Conservation (phyloP, 306 rosid genomes). For the Cucurbita ficifolia region DNA sequence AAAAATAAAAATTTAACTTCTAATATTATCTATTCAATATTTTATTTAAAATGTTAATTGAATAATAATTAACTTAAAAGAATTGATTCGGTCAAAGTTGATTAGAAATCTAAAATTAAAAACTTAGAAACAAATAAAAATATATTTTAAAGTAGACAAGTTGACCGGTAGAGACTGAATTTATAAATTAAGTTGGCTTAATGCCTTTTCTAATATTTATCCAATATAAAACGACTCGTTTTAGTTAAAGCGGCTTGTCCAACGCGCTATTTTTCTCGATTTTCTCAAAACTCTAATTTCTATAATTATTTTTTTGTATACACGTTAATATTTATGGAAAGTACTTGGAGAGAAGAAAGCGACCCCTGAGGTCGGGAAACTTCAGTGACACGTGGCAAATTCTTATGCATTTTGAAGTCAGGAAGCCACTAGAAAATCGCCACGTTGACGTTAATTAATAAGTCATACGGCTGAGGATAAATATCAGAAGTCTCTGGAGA, state of each 20-base stretch:
- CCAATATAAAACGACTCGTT: background rate
- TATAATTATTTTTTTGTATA: background rate
- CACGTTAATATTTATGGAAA: background rate
- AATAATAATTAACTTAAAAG: too few species aligned
- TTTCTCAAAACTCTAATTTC: background rate
- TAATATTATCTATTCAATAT: too few species aligned
- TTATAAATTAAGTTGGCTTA: too few species aligned
- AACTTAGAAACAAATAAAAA: too few species aligned
- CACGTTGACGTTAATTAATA: conserved; percentile 24
- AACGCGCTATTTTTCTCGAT: background rate
- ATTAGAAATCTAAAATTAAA: too few species aligned
- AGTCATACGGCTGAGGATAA: background rate
- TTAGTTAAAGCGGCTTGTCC: background rate
- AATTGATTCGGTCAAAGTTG: too few species aligned
- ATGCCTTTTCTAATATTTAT: background rate
- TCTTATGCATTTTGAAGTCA: conserved; percentile 10
- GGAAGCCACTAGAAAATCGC: conserved; percentile 22
- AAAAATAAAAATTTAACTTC: too few species aligned
- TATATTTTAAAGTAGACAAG: too few species aligned
- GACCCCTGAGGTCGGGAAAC: conserved; percentile 31
- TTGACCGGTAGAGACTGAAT: too few species aligned
- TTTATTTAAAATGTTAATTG: too few species aligned
- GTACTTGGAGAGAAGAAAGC: conserved; percentile 12
- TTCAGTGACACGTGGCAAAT: conserved; percentile 30
- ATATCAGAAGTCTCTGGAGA: conserved; percentile 54